These are phyloP conservation scores for Coemansia sp. DNA, from an alignment of 192 early-diverging fungal genomes.

Conservation along the genomic window DNA sequence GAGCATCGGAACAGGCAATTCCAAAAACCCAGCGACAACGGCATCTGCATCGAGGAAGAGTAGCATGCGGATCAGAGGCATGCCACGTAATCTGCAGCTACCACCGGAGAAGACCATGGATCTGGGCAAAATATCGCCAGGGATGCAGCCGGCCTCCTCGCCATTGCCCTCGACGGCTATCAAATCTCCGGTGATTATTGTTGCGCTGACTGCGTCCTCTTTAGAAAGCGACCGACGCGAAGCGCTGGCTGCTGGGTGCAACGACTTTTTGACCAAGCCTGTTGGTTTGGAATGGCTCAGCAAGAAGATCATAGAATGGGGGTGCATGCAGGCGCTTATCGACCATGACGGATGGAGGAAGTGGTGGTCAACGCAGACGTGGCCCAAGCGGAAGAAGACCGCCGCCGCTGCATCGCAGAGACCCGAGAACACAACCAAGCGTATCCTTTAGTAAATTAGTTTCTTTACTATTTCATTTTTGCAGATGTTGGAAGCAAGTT, in stretches of 20 bases:
- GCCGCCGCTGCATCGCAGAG: neutral
- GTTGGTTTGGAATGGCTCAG: conserved; percentile 79
- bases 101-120: conserved; percentile 48
- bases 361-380: conserved; percentile 35
- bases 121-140: conserved; percentile 5
- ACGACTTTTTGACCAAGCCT: conserved; percentile 89
- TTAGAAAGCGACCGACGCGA: conserved; percentile 66
- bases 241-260: conserved; percentile 82
- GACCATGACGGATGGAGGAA: conserved; percentile 67
- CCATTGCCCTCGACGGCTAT: conserved; percentile 23
- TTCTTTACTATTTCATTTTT: neutral
- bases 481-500: neutral
- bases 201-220: conserved; percentile 81
- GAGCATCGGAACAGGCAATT: neutral
- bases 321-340: conserved; percentile 88
- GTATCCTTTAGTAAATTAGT: neutral
- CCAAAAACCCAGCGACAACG: neutral
- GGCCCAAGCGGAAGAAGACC: neutral
- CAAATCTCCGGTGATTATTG: conserved; percentile 79
- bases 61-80: conserved; percentile 3
- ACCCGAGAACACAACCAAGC: neutral
- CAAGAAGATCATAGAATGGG: conserved; percentile 89
- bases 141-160: conserved; percentile 24
- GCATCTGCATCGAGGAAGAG: neutral
- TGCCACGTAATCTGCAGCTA: conserved; percentile 17